Base-by-base conservation (phyloP, 2,329 filamentous ascomycete species). In the Pyrenophora seminiperda region DNA sequence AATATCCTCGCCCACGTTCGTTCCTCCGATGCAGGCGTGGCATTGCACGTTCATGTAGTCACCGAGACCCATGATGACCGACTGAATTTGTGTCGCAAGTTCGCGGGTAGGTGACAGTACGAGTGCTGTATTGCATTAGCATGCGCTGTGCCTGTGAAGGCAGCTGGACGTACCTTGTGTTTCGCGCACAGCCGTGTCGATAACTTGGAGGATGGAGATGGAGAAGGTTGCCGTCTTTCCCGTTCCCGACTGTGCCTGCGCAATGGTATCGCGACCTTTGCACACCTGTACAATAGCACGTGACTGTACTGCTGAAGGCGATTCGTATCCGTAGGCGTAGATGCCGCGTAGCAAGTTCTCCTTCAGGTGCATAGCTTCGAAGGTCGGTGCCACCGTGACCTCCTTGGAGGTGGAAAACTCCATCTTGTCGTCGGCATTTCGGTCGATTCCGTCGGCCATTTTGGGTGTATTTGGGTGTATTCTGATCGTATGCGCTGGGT, bases 11-110 rank as follows among this genome's bases (percentile, higher is more conserved):
- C 94, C 90, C 66, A 99, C 91, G 76, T 89, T 94, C 77, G 94
- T 99, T 72, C 95, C 94, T 78, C 94, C 94, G 79, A 99, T 97
- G 81, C 94, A 99, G 75, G 94, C 94, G 77, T 99, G 94, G 86
- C 93, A 97, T 81, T 97, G 90, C 67, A 99, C 85, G 80, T 90
- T 94, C 94, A 99, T 97, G 85, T 97, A 99, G 80, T 99, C 94
- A 61, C 94, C 94, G n/a, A 99, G 84, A n/a, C 94, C 94, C 86
- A 97, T 96, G 64, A 99, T 89, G 52, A 99, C 94, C 29, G 91
- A 96, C 77, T 99, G 94, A 60, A 99, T 99, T 77, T 99, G 94
- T 20, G 93, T 97, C 37, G 94, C 94, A 59, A 99, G 81, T 82
- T 99, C 94, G 72, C 94, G 91, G 15, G 93, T 97, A 2, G 94